Percentiles rank a stretch among this genome's conserved stretches.
These are phyloP conservation scores for Cryptococcus sp. DNA, from an alignment of 1,284 basidiomycete genomes.

Conservation along the genomic window DNA sequence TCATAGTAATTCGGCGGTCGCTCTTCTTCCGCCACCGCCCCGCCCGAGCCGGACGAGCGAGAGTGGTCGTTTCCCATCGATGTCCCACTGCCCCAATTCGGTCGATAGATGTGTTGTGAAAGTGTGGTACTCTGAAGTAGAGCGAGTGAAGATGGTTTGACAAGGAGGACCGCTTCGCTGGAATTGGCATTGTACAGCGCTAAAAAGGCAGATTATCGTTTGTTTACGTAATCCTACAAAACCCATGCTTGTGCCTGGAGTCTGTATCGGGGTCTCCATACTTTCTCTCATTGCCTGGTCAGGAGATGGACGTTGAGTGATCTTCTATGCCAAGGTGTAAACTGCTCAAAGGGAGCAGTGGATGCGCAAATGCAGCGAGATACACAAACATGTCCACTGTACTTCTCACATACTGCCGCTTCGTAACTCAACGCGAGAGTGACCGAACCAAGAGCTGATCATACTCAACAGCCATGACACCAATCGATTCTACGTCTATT, in stretches of 20 bases:
- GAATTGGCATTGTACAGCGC: neutral
- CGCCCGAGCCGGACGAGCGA: slow-evolving; percentile 15
- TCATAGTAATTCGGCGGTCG: slow-evolving; percentile 69
- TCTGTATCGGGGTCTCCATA: no score
- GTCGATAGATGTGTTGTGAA: neutral
- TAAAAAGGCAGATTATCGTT: neutral
- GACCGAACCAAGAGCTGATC: neutral
- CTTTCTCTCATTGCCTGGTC: no score
- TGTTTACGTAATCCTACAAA: no score
- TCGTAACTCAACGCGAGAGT: neutral
- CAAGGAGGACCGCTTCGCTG: slow-evolving; percentile 1
- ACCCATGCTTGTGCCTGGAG: no score
- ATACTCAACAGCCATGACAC: neutral
- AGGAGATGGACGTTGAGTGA: no score
- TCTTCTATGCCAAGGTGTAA: no score
- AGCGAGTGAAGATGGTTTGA: neutral
- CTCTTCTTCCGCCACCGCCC: slow-evolving; percentile 20
- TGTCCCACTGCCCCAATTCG: neutral
- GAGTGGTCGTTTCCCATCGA: slow-evolving; percentile 52
- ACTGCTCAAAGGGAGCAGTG: no score
- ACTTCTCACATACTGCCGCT: no score
- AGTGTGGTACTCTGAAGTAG: neutral
- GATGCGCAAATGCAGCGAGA: no score
- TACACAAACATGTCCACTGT: no score
- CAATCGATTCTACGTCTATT: neutral